Percentiles rank a stretch among this genome's conserved stretches.
These are phyloP conservation scores for Ophiostoma triangulosporum DNA, from an alignment of 2,329 filamentous ascomycete species.

Conservation along the genomic window DNA sequence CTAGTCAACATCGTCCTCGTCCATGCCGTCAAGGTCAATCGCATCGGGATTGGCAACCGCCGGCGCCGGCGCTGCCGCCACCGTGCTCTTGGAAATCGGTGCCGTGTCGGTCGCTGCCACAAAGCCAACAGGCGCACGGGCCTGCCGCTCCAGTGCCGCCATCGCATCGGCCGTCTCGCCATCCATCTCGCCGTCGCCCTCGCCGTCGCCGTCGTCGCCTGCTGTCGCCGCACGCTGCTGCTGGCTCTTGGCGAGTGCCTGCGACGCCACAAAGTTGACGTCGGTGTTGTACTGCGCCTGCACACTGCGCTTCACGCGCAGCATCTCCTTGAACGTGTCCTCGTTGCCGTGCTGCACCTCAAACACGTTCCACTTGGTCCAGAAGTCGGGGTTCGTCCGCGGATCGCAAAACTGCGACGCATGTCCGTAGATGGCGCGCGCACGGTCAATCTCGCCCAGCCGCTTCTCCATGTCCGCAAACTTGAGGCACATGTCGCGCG, in stretches of 20 bases:
- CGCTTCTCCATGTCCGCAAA: conserved; percentile 60
- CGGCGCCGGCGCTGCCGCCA: conserved; percentile 23
- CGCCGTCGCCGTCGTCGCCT: conserved; percentile 28
- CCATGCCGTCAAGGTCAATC: conserved; percentile 51
- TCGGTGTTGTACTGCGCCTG: conserved; percentile 98
- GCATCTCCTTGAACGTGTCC: conserved; percentile 98
- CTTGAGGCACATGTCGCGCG: conserved; percentile 95
- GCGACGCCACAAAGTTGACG: conserved; percentile 94
- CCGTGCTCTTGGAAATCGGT: conserved; percentile 17
- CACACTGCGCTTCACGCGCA: conserved; percentile 91
- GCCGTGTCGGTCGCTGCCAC: conserved; percentile 72
- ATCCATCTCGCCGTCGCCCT: conserved; percentile 29
- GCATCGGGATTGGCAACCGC: conserved; percentile 64
- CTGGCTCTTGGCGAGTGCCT: conserved; percentile 75
- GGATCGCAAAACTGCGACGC: conserved; percentile 96
- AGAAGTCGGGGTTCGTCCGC: conserved; percentile 76
- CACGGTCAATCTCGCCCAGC: conserved; percentile 62
- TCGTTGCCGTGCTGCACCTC: conserved; percentile 98
- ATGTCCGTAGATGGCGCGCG: conserved; percentile 89
- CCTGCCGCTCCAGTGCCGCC: conserved; percentile 76
- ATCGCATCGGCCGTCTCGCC: conserved; percentile 60
- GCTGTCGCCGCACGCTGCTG: conserved; percentile 26
- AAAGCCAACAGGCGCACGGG: conserved; percentile 79
- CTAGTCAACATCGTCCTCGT: conserved; percentile 40
- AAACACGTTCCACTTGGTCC: conserved; percentile 94